Conservation (phyloP, 352 stramenopile species). For the Globisporangium cylindrosporum region DNA sequence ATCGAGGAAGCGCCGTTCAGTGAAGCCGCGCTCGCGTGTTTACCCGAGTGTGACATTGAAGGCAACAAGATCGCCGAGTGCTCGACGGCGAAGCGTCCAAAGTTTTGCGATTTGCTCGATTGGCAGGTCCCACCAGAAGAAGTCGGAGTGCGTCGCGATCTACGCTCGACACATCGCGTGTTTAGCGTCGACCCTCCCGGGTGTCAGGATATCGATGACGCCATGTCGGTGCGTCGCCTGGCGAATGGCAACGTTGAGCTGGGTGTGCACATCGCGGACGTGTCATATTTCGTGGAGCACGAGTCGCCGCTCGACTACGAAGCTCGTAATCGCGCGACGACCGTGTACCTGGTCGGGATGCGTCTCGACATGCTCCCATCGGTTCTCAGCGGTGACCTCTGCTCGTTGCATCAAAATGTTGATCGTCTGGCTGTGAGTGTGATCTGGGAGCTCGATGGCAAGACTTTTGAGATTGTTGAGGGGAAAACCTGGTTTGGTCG, state of each 20-base stretch:
- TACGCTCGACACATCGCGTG: conserved; percentile 67
- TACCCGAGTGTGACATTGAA: conserved; percentile 76
- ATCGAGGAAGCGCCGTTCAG: conserved; percentile 85
- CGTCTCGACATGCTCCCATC: conserved; percentile 91
- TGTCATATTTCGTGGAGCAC: conserved; percentile 97
- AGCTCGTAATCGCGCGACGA: conserved; percentile 87
- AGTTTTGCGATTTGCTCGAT: conserved; percentile 51
- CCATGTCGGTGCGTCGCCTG: conserved; percentile 79
- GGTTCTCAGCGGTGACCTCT: conserved; percentile 87
- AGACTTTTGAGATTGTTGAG: conserved; percentile 55
- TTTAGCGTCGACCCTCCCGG: conserved; percentile 89
- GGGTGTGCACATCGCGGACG: conserved; percentile 99
- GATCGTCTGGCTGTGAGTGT: conserved; percentile 91
- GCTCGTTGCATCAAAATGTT: conserved; percentile 88
- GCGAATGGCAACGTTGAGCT: conserved; percentile 88
- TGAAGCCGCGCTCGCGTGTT: conserved; percentile 77
- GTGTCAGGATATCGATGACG: conserved; percentile 91
- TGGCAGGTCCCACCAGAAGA: conserved; percentile 67
- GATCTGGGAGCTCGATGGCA: conserved; percentile 88
- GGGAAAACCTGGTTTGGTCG: conserved; percentile 82
- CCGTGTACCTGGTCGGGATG: conserved; percentile 97
- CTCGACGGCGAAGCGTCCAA: conserved; percentile 69
- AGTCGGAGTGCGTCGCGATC: conserved; percentile 48
- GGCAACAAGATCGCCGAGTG: conserved; percentile 60
- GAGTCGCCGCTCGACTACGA: conserved; percentile 96